Evolutionary conservation across 331 rosid genomes (phyloP), one percentile per base, ranked within the genome.

Genomic region (Stylosanthes scabra): DNA sequence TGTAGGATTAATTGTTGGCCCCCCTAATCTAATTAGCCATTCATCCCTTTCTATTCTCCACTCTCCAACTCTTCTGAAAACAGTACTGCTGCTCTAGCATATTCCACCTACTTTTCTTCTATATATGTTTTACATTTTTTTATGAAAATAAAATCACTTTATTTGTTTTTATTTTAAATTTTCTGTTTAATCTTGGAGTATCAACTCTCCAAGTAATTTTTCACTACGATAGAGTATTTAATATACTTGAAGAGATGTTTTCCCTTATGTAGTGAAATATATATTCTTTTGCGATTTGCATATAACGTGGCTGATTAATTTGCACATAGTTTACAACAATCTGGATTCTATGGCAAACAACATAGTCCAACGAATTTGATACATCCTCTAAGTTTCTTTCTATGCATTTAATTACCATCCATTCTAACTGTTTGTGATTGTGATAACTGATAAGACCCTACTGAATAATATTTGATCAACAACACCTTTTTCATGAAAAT

Each of bases 401-500:
- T 5, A 54, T 9, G 39, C 52, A 70, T 52, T 73, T 20, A 14
- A 31, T 29, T 52, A 46, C 25, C 46, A 34, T 64, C 45, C 20
- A 16, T 71, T 50, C 59, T 15, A n/a, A 78, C 68, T 56, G 55
- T 63, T 14, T 34, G n/a, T 49, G 55, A 12, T 3, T 47, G 11
- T 50, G 2, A 69, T 71, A 49, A 71, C 8, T 78, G 82, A 78
- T 12, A 78, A 57, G 74, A 78, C 74, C 14, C 74, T 74, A 78
- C 25, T 20, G 25, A 20, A 20, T 20, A 20, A 20, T 20, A 20
- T 20, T 64, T 72, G 37, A 56, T 77, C 34, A 29, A 63, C 46
- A 4, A 54, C 68, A 14, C 20, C 68, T 46, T 71, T 71, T 59
- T 41, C 58, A 9, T 45, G 41, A 37, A 65, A 71, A 39, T 71